Percentiles rank a stretch among this genome's conserved stretches.
These are phyloP conservation scores for Phytophthora kernoviae DNA, from an alignment of 352 stramenopile genomes.

Conservation along the genomic window DNA sequence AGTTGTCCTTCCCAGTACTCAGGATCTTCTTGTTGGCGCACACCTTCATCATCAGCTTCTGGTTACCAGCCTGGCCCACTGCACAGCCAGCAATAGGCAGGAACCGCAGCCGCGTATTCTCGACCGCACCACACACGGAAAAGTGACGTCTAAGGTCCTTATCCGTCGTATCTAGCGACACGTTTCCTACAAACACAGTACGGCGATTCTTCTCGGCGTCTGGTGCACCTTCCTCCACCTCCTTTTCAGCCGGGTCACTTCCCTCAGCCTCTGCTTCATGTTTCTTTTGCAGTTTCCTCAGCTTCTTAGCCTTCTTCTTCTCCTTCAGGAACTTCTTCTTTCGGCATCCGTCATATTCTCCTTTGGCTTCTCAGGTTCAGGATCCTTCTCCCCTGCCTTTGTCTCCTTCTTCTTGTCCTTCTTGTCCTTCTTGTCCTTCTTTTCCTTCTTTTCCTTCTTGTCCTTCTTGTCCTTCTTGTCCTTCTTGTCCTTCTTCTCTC, in stretches of 20 bases:
- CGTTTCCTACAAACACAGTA: conserved; percentile 93
- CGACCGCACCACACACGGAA: conserved; percentile 82
- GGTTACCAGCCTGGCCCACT: conserved; percentile 87
- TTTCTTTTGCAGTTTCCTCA: conserved; percentile 16
- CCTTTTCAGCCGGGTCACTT: conserved; percentile 12
- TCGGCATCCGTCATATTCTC: background rate
- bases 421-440: conserved; percentile 12
- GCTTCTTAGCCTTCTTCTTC: conserved; percentile 27
- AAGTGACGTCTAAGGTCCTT: conserved; percentile 89
- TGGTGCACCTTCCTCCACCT: conserved; percentile 25
- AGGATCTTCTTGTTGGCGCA: conserved; percentile 86
- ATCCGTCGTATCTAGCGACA: conserved; percentile 83
- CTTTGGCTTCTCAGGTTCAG: conserved; percentile 8
- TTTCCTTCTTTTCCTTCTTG: conserved; percentile 9
- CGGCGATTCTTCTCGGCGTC: conserved; percentile 74
- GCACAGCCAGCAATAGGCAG: conserved; percentile 85
- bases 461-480: conserved; percentile 4
- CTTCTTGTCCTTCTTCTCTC: conserved; percentile 16
- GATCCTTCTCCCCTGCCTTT: conserved; percentile 11
- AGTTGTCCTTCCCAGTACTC: conserved; percentile 84
- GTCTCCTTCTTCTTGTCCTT: conserved; percentile 7
- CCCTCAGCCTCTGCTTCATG: conserved; percentile 3
- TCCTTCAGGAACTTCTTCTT: conserved; percentile 1
- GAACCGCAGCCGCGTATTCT: conserved; percentile 85
- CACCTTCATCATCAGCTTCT: conserved; percentile 92